Conservation (phyloP, 495 filamentous ascomycete species). For the Physcia stellaris region DNA sequence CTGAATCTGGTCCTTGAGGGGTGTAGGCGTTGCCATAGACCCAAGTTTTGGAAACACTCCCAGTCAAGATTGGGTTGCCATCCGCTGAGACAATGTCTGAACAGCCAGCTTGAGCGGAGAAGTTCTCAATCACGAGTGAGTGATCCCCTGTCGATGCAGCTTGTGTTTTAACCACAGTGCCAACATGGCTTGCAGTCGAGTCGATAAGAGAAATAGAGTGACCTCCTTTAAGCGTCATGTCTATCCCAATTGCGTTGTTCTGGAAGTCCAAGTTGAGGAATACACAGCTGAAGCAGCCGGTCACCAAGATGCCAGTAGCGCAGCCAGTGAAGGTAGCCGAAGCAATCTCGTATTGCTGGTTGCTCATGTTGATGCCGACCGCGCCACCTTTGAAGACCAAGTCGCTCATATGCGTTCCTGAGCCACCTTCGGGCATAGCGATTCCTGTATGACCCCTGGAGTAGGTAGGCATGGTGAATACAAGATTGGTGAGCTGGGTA, state of each 20-base stretch:
- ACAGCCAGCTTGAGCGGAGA: conserved; percentile 15
- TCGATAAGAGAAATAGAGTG: conserved; percentile 34
- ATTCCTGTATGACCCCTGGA: conserved; percentile 46
- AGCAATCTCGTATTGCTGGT: conserved; percentile 41
- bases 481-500: conserved; percentile 58
- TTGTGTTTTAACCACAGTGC: conserved; percentile 33
- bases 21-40: conserved; percentile 27
- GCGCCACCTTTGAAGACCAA: no score
- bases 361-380: conserved; percentile 32
- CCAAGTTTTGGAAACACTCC: conserved; percentile 29
- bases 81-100: conserved; percentile 22
- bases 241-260: conserved; percentile 21
- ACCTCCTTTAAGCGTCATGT: conserved; percentile 20
- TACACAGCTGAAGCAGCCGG: conserved; percentile 27
- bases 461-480: conserved; percentile 49
- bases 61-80: conserved; percentile 28
- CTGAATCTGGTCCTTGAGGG: no score
- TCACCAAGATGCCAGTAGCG: conserved; percentile 24
- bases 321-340: conserved; percentile 29
- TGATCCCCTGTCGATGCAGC: conserved; percentile 27
- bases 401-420: no score
- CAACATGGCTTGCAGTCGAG: conserved; percentile 31
- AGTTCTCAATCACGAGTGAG: conserved; percentile 27
- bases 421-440: no score
- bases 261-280: conserved; percentile 26